Evolutionary conservation across 495 filamentous ascomycete species (phyloP).

Genomic region (Hyaloscypha variabilis): DNA sequence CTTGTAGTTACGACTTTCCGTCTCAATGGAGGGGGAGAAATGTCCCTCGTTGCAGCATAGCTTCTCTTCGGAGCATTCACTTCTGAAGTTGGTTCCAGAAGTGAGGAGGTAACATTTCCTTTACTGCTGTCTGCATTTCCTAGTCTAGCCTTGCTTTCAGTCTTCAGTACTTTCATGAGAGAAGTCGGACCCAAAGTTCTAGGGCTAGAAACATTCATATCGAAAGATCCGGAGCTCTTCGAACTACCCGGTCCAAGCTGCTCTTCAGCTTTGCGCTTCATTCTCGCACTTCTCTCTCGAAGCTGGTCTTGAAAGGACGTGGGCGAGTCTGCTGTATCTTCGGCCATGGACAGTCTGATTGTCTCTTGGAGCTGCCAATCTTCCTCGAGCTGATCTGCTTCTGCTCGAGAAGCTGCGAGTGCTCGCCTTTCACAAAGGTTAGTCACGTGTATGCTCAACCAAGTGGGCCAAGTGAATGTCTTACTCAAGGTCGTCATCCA

Average conservation of each 20-base stretch:
- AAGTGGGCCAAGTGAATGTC: neutral
- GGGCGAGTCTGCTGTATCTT: neutral
- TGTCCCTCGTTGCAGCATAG: conserved; percentile 30
- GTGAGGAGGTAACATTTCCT: neutral
- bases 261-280: conserved; percentile 18
- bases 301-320: conserved; percentile 12
- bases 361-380: neutral
- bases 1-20: neutral
- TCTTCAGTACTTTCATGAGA: neutral
- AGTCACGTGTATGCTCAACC: neutral
- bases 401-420: neutral
- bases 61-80: conserved; percentile 6
- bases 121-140: neutral
- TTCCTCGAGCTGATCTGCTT: neutral
- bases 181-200: neutral
- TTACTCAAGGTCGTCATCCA: neutral
- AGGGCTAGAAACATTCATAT: neutral
- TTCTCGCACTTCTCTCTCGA: conserved; percentile 1
- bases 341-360: conserved; percentile 2
- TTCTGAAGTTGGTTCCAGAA: neutral
- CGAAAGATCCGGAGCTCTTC: neutral
- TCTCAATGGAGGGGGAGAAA: conserved; percentile 47
- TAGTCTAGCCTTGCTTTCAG: neutral
- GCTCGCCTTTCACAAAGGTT: neutral
- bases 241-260: neutral